These are phyloP conservation scores for Amaranthus tricolor DNA, from an alignment of 179 eudicot genomes.

Conservation along the genomic window DNA sequence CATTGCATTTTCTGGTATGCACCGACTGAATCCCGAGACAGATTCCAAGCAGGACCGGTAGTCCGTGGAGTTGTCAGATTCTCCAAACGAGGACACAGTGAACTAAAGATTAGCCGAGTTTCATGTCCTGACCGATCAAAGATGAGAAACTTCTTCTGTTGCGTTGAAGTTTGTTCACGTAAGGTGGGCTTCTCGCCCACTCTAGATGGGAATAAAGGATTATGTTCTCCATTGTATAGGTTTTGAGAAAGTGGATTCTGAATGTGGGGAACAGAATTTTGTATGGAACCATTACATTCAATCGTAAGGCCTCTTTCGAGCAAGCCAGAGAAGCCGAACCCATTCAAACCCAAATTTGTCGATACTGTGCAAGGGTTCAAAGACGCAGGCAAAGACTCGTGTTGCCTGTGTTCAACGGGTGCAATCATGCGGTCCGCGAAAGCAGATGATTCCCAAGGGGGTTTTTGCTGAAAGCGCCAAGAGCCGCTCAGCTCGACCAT, in stretches of 20 bases:
- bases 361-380: conserved; percentile 30
- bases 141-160: conserved; percentile 49
- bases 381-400: conserved; percentile 34
- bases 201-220: conserved; percentile 15
- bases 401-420: conserved; percentile 33
- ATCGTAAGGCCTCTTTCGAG: conserved; percentile 24
- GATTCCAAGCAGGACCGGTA: conserved; percentile 30
- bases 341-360: conserved; percentile 38
- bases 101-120: conserved; percentile 46
- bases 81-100: conserved; percentile 31
- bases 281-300: conserved; percentile 26
- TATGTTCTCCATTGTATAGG: conserved; percentile 26
- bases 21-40: conserved; percentile 12
- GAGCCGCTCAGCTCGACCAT: conserved; percentile 43
- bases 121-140: conserved; percentile 59
- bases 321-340: conserved; percentile 27
- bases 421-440: conserved; percentile 38
- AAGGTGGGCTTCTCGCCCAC: conserved; percentile 26
- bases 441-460: conserved; percentile 38
- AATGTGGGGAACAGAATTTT: conserved; percentile 19
- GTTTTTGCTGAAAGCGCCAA: conserved; percentile 39
- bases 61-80: conserved; percentile 21
- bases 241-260: conserved; percentile 25
- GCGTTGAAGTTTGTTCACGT: conserved; percentile 24
- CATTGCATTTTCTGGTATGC: conserved; percentile 14